Evolutionary conservation across 805 yeast species (phyloP).

Genomic region (Metschnikowia cubensis): DNA sequence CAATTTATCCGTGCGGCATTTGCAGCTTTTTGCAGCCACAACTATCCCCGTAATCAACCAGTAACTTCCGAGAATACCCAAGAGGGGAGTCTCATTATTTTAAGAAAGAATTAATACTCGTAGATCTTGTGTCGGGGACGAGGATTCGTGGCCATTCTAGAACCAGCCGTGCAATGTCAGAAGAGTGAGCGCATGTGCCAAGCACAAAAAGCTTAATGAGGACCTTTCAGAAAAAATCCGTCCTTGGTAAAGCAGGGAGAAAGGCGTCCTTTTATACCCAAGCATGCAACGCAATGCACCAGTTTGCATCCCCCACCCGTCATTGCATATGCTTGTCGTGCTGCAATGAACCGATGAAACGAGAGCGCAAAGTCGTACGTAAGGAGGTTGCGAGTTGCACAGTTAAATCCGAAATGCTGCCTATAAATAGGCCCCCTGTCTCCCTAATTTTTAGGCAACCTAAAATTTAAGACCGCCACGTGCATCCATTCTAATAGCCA

Average conservation of each 20-base stretch:
- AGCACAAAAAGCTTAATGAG: neutral
- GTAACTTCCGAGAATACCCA: no score
- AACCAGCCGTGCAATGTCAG: neutral
- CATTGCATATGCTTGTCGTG: neutral
- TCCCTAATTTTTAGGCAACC: neutral
- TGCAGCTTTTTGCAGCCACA: constrained; percentile 3
- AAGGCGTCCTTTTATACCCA: neutral
- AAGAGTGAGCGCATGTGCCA: neutral
- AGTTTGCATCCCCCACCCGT: neutral
- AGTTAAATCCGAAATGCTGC: neutral
- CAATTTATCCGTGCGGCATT: neutral
- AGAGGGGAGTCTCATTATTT: no score
- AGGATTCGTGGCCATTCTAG: no score
- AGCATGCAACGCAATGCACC: neutral
- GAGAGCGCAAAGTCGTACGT: neutral
- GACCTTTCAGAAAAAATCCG: neutral
- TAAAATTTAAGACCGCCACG: neutral
- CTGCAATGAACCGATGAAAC: neutral
- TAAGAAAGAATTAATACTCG: no score
- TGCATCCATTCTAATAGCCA: no score
- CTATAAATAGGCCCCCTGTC: neutral
- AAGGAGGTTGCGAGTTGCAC: neutral
- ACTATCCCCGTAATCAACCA: no score
- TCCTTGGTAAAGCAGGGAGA: neutral
- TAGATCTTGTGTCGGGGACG: no score